Base-by-base conservation (phyloP, 2,329 filamentous ascomycete genomes). In the Elsinoe arachidis region DNA sequence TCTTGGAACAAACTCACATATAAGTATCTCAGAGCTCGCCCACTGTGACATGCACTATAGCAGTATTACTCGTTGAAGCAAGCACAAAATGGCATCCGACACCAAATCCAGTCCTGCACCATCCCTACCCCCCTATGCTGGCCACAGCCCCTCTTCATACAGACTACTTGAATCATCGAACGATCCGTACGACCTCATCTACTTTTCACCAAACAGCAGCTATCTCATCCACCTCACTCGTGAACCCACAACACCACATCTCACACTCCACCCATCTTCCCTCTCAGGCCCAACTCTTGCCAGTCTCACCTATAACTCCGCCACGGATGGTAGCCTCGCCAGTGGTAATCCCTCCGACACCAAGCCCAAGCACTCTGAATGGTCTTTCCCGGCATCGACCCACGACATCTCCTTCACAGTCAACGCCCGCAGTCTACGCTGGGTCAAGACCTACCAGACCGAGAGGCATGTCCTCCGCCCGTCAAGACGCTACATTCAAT, bases 361-460 rank as follows among this genome's bases (percentile, higher is more conserved):
- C 2, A 53, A 53, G 17, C 33, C 49, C 12, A 21, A n/a, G 7
- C 26, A 23, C 11, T 21, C 33, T 6, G 6, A 14, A 17, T 53
- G 49, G 49, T 10, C 33, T 7, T 35, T 35, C 7, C 34, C 49
- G 2, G 5, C 33, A 2, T 7, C 39, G 14, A 21, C 15, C 15
- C 23, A 53, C 17, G 12, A 21, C 34, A 39, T 38, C 5, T 10
- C 10, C 6, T 53, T 53, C 35, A 38, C 19, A 14, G 33, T 21
- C 3, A n/a, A 10, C 5, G 19, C 14, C 6, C 17, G 17, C 19
- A 23, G n/a, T 10, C 34, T 53, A 11, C 49, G 34, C 2, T 53
- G 49, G 49, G 14, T 9, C 49, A 53, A 53, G 34, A 12, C 49
- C 33, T 53, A 53, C 34, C 49, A 53, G 49, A 53, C 34, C 7